A percentile compares a stretch with the other conserved stretches of the same genome.
phyloP scores from a whole-genome alignment of 2,329 filamentous ascomycete genomes.

The Ceratocystis papillata region DNA sequence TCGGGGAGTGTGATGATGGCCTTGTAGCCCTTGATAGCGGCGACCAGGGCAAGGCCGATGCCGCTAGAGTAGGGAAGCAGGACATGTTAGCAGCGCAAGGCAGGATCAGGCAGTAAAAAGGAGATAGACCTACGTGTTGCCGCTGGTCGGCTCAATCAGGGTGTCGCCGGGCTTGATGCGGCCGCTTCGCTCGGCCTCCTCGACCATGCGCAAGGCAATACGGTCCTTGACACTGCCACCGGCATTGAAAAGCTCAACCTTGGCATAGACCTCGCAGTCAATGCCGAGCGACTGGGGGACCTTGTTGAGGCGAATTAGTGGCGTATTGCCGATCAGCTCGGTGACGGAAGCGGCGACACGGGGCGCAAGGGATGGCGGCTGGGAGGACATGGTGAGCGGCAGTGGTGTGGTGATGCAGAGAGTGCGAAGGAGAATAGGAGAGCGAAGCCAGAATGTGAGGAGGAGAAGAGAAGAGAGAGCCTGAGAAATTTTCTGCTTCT shows the following conservation, averaged over 20 bases:
- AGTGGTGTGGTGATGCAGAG: background rate
- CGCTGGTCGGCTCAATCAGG: constrained; percentile 93
- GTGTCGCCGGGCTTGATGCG: constrained; percentile 96
- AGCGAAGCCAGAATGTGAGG: background rate
- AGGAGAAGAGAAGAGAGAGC: background rate
- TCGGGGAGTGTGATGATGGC: constrained; percentile 97
- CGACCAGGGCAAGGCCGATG: constrained; percentile 88
- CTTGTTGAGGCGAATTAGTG: constrained; percentile 87
- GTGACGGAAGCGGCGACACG: constrained; percentile 53
- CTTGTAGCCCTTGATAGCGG: constrained; percentile 93
- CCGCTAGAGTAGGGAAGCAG: constrained; percentile 38
- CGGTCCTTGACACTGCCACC: constrained; percentile 90
- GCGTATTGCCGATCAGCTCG: constrained; percentile 88
- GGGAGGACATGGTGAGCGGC: constrained; percentile 4
- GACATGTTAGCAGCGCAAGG: background rate
- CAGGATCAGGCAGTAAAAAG: background rate
- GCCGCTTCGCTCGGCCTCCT: constrained; percentile 81
- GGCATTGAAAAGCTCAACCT: constrained; percentile 87
- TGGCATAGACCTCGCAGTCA: constrained; percentile 78
- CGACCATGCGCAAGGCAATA: constrained; percentile 94
- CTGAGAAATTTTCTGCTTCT: no score
- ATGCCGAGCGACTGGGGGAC: constrained; percentile 85
- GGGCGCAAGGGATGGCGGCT: constrained; percentile 34
- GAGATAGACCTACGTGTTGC: constrained; percentile 57
- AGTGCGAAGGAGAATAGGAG: background rate